phyloP scores from a whole-genome alignment of 2,329 filamentous ascomycete species.

The Aspergillus udagawae region DNA sequence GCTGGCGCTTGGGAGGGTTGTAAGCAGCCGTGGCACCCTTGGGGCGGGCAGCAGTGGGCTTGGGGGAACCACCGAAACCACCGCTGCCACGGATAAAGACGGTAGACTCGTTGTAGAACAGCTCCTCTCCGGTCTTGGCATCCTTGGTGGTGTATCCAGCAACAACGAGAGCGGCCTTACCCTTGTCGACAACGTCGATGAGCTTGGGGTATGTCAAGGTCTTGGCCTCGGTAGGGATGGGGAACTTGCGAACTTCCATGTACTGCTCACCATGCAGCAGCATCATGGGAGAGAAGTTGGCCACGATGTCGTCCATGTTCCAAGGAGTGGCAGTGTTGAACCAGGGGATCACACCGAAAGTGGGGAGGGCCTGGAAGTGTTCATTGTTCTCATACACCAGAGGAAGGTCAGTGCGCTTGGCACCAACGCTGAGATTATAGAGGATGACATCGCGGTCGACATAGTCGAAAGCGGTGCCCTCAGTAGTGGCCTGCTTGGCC shows the following conservation, averaged over 20 bases:
- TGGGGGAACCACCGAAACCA: conserved; percentile 80
- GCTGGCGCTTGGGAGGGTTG: conserved; percentile 68
- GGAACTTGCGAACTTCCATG: conserved; percentile 88
- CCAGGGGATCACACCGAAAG: conserved; percentile 93
- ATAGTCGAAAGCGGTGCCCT: conserved; percentile 75
- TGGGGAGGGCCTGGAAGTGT: conserved; percentile 88
- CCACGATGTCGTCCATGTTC: conserved; percentile 75
- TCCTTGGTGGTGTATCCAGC: conserved; percentile 78
- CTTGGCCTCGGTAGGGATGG: conserved; percentile 78
- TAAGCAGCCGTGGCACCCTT: conserved; percentile 77
- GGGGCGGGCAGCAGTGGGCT: conserved; percentile 62
- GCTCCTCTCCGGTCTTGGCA: conserved; percentile 76
- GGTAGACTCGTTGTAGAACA: conserved; percentile 97
- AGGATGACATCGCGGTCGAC: conserved; percentile 85
- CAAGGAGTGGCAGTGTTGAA: conserved; percentile 82
- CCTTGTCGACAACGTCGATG: conserved; percentile 95
- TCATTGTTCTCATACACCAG: conserved; percentile 89
- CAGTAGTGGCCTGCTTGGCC: conserved; percentile 66
- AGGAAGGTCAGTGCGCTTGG: conserved; percentile 81
- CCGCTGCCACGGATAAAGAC: conserved; percentile 88
- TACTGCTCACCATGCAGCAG: conserved; percentile 98
- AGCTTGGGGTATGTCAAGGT: conserved; percentile 74
- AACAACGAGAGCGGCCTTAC: conserved; percentile 78
- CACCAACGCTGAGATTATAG: conserved; percentile 92
- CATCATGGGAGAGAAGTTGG: conserved; percentile 98